These are phyloP conservation scores for Eragrostis curvula DNA, from an alignment of 176 grass and related monocot genomes.

Conservation along the genomic window DNA sequence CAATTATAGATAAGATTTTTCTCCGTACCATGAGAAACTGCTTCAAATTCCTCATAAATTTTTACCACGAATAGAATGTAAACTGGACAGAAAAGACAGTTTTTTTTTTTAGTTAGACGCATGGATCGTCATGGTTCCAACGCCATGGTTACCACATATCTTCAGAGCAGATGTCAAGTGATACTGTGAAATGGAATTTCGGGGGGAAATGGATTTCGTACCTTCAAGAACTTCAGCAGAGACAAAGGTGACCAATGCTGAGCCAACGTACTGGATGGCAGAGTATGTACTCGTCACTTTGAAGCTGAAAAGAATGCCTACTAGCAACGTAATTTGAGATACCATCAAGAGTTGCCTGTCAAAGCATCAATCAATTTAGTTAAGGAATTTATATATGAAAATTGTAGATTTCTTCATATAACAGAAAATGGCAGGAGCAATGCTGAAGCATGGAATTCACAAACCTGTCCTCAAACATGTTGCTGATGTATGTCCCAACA, in stretches of 20 bases:
- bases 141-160: neutral
- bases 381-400: neutral
- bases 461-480: slow-evolving; percentile 99
- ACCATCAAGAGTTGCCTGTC: slow-evolving; percentile 84
- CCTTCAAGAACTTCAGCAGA: slow-evolving; percentile 98
- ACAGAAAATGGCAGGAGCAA: neutral
- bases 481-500: slow-evolving; percentile 94
- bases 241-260: slow-evolving; percentile 83
- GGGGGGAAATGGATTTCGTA: slow-evolving; percentile 41
- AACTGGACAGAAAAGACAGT: neutral
- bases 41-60: neutral
- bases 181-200: neutral
- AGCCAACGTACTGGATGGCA: slow-evolving; percentile 68
- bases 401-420: neutral
- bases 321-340: slow-evolving; percentile 75
- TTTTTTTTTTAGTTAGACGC: neutral
- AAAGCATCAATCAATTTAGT: slow-evolving; percentile 16
- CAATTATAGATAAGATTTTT: neutral
- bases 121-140: neutral
- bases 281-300: slow-evolving; percentile 72
- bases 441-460: slow-evolving; percentile 24
- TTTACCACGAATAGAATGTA: neutral
- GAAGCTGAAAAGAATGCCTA: slow-evolving; percentile 87
- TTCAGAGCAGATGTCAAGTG: neutral
- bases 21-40: neutral